Base-by-base conservation (phyloP, 2,329 filamentous ascomycete species). In the Penicillium sp. region DNA sequence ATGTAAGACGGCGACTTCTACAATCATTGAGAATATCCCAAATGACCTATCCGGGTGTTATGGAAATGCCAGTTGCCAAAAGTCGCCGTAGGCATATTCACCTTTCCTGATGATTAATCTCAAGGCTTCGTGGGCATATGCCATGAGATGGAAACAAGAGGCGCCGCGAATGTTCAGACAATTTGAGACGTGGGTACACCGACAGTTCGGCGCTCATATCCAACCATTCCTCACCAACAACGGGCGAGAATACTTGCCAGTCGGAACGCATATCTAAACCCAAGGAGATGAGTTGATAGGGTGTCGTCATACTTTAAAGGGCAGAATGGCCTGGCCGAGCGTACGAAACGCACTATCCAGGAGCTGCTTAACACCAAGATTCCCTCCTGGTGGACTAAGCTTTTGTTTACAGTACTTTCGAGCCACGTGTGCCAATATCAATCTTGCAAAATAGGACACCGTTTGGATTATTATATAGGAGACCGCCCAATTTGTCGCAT, bases 131-230 rank as follows among this genome's bases (percentile, higher is more conserved):
- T 49, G 37, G 46, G 37, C 46, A 23, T 49, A 49, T 43, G 29
- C 46, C 30, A 49, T 49, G 29, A 49, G 46, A 43, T 43, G 29
- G 46, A 49, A 43, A 29, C 29, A 45, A 33, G 18, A 45, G 17
- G 42, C 42, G 42, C 42, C 33, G 17, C 20, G 33, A 30, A 33
- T 33, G 27, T 45, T 45, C 20, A 15, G 15, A 43, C 40, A 43
- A 15, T 29, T 18, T 30, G 21, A 43, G 13, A 24, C 23, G 15
- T 43, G 40, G 24, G 40, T 43, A 26, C 40, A 43, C 40, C 42
- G 42, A 45, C 18, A 45, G 29, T 45, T 34, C 20, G 42, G 42
- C 20, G 42, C 42, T 18, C 20, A 34, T 26, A 34, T 45, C 7
- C 6, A 2, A 26, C 4, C 17, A 10, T 45, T 45, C 13, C 29